Conservation (phyloP, 176 grass and related monocot genomes). For the Aegilops tauschii region DNA sequence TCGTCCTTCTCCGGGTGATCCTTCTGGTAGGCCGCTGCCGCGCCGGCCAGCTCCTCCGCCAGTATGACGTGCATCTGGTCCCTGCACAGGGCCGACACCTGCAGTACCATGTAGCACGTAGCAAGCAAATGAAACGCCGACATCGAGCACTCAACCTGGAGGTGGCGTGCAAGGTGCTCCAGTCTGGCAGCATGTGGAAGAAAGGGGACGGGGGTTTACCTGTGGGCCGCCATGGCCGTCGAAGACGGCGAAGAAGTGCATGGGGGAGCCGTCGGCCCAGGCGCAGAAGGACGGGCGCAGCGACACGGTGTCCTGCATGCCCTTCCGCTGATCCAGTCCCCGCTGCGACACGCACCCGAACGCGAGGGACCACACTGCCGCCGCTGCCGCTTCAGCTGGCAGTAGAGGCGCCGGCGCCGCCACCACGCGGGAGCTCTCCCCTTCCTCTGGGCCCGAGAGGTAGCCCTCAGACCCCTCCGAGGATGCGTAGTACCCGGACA, state of each 20-base stretch:
- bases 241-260: not conserved
- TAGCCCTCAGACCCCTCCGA: no score
- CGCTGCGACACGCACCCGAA: not conserved
- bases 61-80: slow-evolving; percentile 67
- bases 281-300: not conserved
- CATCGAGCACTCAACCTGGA: not conserved
- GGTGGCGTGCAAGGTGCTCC: no score
- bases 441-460: not conserved
- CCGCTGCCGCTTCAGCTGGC: not conserved
- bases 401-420: no score
- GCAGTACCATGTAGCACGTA: not conserved
- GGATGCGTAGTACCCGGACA: no score
- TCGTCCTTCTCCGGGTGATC: no score
- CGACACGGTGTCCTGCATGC: not conserved
- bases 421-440: not conserved
- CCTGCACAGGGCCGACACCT: slow-evolving; percentile 66
- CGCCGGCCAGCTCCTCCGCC: slow-evolving; percentile 43
- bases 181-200: no score
- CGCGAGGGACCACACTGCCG: not conserved
- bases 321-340: not conserved
- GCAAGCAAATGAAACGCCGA: not conserved
- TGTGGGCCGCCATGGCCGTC: not conserved
- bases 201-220: no score
- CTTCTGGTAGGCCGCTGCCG: not conserved
- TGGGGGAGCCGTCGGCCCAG: not conserved